A percentile compares a stretch with the other conserved stretches of the same genome.
These are phyloP conservation scores for Leishmania guyanensis DNA, from an alignment of 208 protist genomes.

Conservation along the genomic window DNA sequence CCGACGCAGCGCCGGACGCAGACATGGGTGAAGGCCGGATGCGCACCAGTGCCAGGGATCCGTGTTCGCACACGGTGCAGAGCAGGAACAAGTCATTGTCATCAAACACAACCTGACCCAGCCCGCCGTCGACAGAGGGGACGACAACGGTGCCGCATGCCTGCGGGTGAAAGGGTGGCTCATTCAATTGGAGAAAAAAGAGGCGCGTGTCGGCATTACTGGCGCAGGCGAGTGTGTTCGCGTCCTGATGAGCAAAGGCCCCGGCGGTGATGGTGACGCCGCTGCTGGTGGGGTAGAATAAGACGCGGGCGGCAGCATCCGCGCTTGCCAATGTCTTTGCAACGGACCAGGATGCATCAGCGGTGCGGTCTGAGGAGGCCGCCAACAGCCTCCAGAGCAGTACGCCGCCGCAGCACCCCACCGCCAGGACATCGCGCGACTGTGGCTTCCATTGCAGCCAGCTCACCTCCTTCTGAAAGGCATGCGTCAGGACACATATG, in stretches of 20 bases:
- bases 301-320: slow-evolving; percentile 32
- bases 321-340: not conserved
- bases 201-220: slow-evolving; percentile 51
- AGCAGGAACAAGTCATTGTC: slow-evolving; percentile 78
- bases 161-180: slow-evolving; percentile 28
- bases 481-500: slow-evolving; percentile 63
- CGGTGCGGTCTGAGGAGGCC: not conserved
- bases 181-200: slow-evolving; percentile 60
- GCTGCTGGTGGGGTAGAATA: slow-evolving; percentile 67
- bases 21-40: slow-evolving; percentile 20
- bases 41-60: slow-evolving; percentile 48
- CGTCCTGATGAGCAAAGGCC: slow-evolving; percentile 52
- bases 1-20: slow-evolving; percentile 2
- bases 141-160: slow-evolving; percentile 22
- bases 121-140: slow-evolving; percentile 61
- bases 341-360: not conserved
- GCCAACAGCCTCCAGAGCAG: slow-evolving; percentile 67
- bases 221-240: slow-evolving; percentile 64
- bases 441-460: slow-evolving; percentile 77
- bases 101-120: slow-evolving; percentile 53
- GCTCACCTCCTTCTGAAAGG: slow-evolving; percentile 65
- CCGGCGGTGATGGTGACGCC: slow-evolving; percentile 49
- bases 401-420: slow-evolving; percentile 76
- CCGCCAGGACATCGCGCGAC: slow-evolving; percentile 64
- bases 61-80: slow-evolving; percentile 45